Evolutionary conservation across 345 rosid species (phyloP).

Genomic region (Eutrema heterophyllum): DNA sequence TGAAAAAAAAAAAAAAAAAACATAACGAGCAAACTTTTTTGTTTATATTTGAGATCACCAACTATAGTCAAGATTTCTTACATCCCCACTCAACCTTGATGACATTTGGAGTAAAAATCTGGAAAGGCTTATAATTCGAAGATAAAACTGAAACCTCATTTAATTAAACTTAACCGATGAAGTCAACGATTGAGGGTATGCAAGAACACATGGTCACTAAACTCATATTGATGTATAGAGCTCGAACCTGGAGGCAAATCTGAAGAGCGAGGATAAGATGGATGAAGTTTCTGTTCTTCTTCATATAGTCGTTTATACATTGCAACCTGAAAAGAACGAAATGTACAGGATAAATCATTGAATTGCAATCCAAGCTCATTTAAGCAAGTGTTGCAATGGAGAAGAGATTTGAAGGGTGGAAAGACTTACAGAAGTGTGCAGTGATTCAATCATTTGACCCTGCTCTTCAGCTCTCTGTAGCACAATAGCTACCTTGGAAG

Average conservation of each 20-base stretch:
- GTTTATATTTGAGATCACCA: neutral
- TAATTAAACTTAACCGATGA: neutral
- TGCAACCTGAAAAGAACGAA: slow-evolving; percentile 54
- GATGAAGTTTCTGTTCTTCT: slow-evolving; percentile 71
- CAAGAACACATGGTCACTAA: slow-evolving; percentile 14
- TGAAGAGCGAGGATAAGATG: slow-evolving; percentile 41
- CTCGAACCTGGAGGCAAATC: slow-evolving; percentile 51
- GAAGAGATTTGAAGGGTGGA: slow-evolving; percentile 10
- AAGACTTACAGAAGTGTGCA: slow-evolving; percentile 73
- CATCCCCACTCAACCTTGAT: neutral
- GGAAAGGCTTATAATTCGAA: neutral
- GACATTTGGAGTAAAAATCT: neutral
- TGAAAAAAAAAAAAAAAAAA: neutral
- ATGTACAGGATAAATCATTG: neutral
- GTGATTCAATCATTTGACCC: slow-evolving; percentile 82
- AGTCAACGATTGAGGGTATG: neutral
- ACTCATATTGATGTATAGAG: slow-evolving; percentile 15
- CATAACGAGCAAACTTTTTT: neutral
- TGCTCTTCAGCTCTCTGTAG: slow-evolving; percentile 91
- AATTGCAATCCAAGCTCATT: neutral
- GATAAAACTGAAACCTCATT: slow-evolving; percentile 11
- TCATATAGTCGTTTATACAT: slow-evolving; percentile 91
- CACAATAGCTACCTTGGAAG: slow-evolving; percentile 74
- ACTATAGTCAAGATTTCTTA: neutral
- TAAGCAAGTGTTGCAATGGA: neutral